Evolutionary conservation across 2,329 filamentous ascomycete genomes (phyloP), one percentile per base, ranked within the genome.

Genomic region (Cladosporium velox): DNA sequence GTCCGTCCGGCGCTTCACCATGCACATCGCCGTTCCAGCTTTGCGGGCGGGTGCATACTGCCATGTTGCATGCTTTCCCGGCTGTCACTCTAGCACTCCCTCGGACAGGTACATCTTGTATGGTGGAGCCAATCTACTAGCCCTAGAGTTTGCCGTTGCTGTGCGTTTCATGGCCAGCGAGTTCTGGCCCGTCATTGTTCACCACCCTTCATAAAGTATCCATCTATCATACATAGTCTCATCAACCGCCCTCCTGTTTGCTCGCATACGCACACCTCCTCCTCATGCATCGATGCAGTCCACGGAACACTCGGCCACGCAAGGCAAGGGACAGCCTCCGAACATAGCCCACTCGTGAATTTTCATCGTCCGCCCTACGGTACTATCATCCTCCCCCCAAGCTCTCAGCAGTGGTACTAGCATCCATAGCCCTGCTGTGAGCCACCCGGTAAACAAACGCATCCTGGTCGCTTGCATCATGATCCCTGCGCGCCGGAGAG

Each of bases 1-100:
- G 52, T 14, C 28, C 52, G 52, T 55, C 32, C 52, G 52, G 52
- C 52, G 52, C 52, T 32, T 55, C 52, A 55, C 52, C 52, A 55
- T 55, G 30, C 52, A 55, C 12, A 34, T 55, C 21, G 52, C 30
- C 28, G 52, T 55, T 55, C 52, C 52, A 55, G 52, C 30, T 55
- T 55, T 55, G 52, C 52, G 52, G 52, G 52, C 30, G 52, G 52
- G 12, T 34, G 51, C 51, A 54, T 34, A 11, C 32, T 54, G 41
- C 41, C 41, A 47, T 47, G n/a, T 18, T 47, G 41, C 41, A 47
- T 47, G 41, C 41, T 21, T 21, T 3, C 18, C 51, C 52, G 30
- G 8, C 52, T 55, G 28, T 55, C 52, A 55, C 52, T 4, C 3
- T 3, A 35, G 12, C 2, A 35, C 34, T 55, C 52, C 18, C 30